Base-by-base conservation (phyloP, 2,329 filamentous ascomycete genomes). In the Claviceps maximensis region DNA sequence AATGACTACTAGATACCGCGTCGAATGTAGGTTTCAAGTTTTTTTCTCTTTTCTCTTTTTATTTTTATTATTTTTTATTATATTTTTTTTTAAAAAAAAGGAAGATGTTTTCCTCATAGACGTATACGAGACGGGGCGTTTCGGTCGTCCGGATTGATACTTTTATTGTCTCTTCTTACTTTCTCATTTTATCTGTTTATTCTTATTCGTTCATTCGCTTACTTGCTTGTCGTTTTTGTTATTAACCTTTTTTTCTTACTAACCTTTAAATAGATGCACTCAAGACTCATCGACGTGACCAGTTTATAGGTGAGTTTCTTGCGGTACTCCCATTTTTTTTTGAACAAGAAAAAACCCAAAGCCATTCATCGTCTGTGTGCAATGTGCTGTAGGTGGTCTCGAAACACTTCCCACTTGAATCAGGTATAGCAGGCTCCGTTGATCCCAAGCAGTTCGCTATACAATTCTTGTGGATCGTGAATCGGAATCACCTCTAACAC, bases 231-330 rank as follows among this genome's bases (percentile, higher is more conserved):
- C 29, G 29, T 29, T 29, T 29, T 29, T 29, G 3, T 29, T 6
- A 13, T 25, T 47, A 31, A 47, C 15, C 17, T 31, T 17, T 29
- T 29, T 29, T 29, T 29, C 1, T 29, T 6, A 13, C 45, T 47
- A 31, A 47, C 15, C 17, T 31, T 33, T 45, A 52, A 29, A 58
- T 9, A 82, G 78, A 82, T 72, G 76, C 78, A 47, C 74, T 80
- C 63, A 82, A 95, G 78, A 91, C 89, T 51, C 90, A 96, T 72
- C 81, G 90, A 53, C 78, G 90, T 65, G 90, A 96, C 67, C 90
- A 96, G 68, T 82, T 96, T 62, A 89, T 89, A 69, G 77, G 86
- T 85, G 73, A 55, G 68, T 59, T 31, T 12, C 10, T 31, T 49
- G n/a, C n/a, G 15, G 31, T 17, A 29, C 29, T 3, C 9, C 6